Evolutionary conservation across 208 protist species (phyloP), one percentile per base, ranked within the genome.

Genomic region (Trypanosoma lewisi): DNA sequence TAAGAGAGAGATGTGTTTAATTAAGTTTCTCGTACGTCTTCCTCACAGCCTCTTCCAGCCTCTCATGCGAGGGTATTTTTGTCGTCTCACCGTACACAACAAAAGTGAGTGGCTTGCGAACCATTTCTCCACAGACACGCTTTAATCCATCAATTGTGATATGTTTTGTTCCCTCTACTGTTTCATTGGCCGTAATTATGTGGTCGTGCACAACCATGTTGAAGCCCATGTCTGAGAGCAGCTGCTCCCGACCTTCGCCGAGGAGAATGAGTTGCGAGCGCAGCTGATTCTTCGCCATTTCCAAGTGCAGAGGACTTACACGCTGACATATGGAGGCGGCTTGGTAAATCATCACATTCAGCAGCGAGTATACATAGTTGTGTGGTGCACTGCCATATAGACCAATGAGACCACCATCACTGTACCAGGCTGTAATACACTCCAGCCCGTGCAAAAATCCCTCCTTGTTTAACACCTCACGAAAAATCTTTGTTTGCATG

Each of bases 371-470:
- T 25, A 78, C 81, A 59, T 87, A 61, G 54, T 94, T 82, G 77
- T 97, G 92, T 17, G 77, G 76, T 12, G 92, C 87, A 33, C 72
- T 83, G 37, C 87, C 92, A 72, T 97, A 97, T 31, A 97, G 73
- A 1, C 92, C 92, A 56, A 97, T 74, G 6, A 95, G 73, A 23
- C 92, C 92, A 21, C 78, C 84, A 36, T 95, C 86, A 64, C 83
- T 95, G 70, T 95, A 96, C 87, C 85, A 92, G n/a, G 89, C 87
- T 12, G 89, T 94, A 63, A 97, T 91, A 69, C 85, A 92, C 63
- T 97, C 87, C 73, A 94, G 68, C 41, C 89, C 83, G 63, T 95
- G 77, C 23, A 97, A 42, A 36, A 82, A 76, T 5, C 70, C 78
- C 42, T 91, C 83, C 2, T 81, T 76, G 66, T 83, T 89, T 16